These are phyloP conservation scores for Zea mays DNA, from an alignment of 176 grass and related monocot genomes.

Conservation along the genomic window DNA sequence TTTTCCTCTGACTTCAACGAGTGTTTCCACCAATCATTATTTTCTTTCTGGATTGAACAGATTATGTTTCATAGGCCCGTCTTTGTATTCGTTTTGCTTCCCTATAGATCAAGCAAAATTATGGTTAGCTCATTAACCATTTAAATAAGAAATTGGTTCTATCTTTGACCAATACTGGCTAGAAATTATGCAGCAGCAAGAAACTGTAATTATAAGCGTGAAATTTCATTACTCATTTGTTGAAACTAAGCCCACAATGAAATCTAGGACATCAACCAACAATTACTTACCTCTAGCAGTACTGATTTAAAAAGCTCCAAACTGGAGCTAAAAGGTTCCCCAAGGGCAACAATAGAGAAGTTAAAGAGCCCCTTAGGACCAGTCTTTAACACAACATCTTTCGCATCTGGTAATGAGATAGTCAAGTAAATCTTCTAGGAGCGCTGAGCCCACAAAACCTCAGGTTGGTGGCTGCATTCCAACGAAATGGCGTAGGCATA, in stretches of 20 bases:
- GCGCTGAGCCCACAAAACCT: conserved; percentile 92
- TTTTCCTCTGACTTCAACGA: conserved; percentile 90
- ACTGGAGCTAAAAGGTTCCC: conserved; percentile 65
- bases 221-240: neutral
- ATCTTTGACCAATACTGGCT: neutral
- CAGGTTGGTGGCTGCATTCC: conserved; percentile 75
- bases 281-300: conserved; percentile 59
- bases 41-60: conserved; percentile 86
- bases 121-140: conserved; percentile 7
- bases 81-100: conserved; percentile 80
- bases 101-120: conserved; percentile 42
- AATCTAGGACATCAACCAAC: conserved; percentile 16
- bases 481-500: conserved; percentile 23
- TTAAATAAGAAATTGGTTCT: conserved; percentile 9
- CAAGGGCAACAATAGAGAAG: conserved; percentile 62
- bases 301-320: conserved; percentile 79
- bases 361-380: conserved; percentile 64
- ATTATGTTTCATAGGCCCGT: conserved; percentile 79
- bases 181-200: neutral
- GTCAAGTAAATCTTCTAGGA: conserved; percentile 89
- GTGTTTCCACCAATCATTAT: conserved; percentile 90
- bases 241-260: neutral
- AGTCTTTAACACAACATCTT: conserved; percentile 72
- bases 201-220: neutral
- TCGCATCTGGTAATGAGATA: conserved; percentile 77